A percentile compares a stretch with the other conserved stretches of the same genome.
These are phyloP conservation scores for Balamuthia mandrillaris DNA, from an alignment of 208 protist genomes.

Conservation along the genomic window DNA sequence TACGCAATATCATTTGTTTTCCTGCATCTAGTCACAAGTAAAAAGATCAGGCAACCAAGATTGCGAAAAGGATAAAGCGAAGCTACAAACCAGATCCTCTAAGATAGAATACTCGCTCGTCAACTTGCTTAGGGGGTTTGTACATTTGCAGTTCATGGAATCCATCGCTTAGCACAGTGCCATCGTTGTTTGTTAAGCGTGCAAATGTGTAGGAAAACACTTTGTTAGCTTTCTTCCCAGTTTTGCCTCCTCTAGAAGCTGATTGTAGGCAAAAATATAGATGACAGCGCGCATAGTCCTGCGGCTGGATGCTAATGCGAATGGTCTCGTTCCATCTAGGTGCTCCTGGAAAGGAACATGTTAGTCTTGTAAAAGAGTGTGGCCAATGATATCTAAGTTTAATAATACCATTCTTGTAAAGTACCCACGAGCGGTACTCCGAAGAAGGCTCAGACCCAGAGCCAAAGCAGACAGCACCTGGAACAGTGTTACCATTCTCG, in stretches of 20 bases:
- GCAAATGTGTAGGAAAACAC: slow-evolving; percentile 27
- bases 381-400: neutral
- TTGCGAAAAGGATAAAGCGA: no score
- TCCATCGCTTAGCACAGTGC: neutral
- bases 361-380: slow-evolving; percentile 12
- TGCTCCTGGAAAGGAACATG: slow-evolving; percentile 29
- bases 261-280: neutral
- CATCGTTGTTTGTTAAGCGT: slow-evolving; percentile 7
- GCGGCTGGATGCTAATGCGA: no score
- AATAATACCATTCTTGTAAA: slow-evolving; percentile 11
- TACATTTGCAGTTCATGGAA: neutral
- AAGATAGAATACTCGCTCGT: slow-evolving; percentile 30
- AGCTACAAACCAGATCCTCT: no score
- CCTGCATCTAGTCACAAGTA: no score
- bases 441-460: neutral
- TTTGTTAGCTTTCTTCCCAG: slow-evolving; percentile 31
- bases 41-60: no score
- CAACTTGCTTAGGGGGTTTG: neutral
- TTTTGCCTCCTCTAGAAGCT: neutral
- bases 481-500: slow-evolving; percentile 26
- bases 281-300: no score
- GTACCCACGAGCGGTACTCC: slow-evolving; percentile 30
- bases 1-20: no score
- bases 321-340: neutral
- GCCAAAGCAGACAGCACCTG: neutral